Base-by-base conservation (phyloP, 176 grass and related monocot species). In the Juncus effusus region DNA sequence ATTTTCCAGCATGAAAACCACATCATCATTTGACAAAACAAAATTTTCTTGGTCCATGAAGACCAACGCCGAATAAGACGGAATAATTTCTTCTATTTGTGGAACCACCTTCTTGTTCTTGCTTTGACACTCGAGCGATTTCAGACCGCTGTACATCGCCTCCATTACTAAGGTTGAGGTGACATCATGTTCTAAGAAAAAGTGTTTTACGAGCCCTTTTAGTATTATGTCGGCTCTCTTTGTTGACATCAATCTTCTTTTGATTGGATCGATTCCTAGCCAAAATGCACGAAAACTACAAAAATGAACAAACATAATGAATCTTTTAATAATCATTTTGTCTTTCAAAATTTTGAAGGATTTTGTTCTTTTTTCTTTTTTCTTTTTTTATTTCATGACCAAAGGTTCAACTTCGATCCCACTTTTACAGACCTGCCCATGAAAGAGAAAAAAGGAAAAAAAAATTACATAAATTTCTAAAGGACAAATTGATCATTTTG, bases 91-190 rank as follows among this genome's bases (percentile, higher is more conserved):
- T 28, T 38, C 37, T 36, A 13, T 69, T 28, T 28, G 19, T 28
- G 19, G 19, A 28, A 28, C 19, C 19, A 28, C 1, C 19, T 28
- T 28, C 19, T 28, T 28, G 0, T 28, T 28, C 19, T 28, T 28
- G 67, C 77, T 79, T 47, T 79, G 77, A 59, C 36, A 79, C 11
- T 79, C 77, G 5, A 79, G 16, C 8, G 67, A 42, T 55, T 72
- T 79, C 11, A 79, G 47, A 40, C 85, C 90, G 10, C 76, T 95
- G 67, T 95, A 82, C 49, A 95, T 74, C 66, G 85, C 82, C 57
- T 89, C 90, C 90, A 95, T 95, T 69, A 89, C 79, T 64, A 95
- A 73, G 75, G 90, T 95, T 54, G 85, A 95, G 40, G 85, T 89
- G 42, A 95, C 90, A 45, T 95, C 90, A 84, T 95, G 88, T 74